phyloP scores from a whole-genome alignment of 176 grass and related monocot genomes.

The Phyllostachys edulis region DNA sequence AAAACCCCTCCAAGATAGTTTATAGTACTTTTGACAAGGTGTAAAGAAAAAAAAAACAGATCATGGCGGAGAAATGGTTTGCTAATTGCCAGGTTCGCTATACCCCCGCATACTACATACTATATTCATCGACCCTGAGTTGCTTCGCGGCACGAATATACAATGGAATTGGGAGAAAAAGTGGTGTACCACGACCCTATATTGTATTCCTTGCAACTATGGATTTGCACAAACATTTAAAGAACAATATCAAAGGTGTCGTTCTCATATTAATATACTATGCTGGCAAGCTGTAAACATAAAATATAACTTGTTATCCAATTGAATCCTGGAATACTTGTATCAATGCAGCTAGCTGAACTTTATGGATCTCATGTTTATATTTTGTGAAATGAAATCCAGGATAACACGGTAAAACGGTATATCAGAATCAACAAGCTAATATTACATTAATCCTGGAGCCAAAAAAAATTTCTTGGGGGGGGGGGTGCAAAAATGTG shows the following conservation, averaged over 20 bases:
- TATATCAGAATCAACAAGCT: slow-evolving; percentile 28
- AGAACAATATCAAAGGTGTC: slow-evolving; percentile 1
- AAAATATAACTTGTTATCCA: background rate
- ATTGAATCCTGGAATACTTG: background rate
- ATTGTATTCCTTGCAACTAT: background rate
- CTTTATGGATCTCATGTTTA: background rate
- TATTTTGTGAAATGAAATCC: slow-evolving; percentile 1
- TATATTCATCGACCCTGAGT: background rate
- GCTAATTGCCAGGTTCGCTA: background rate
- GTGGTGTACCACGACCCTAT: background rate
- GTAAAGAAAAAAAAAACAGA: background rate
- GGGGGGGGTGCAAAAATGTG: background rate
- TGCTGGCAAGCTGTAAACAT: background rate
- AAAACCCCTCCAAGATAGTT: background rate
- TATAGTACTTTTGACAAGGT: background rate
- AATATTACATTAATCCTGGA: background rate
- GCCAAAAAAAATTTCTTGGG: background rate
- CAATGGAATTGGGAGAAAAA: background rate
- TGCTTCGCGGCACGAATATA: background rate
- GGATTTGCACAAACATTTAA: background rate
- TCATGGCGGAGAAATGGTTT: background rate
- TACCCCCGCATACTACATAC: background rate
- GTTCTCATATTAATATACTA: background rate
- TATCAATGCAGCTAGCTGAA: background rate
- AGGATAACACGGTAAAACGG: slow-evolving; percentile 19